These are phyloP conservation scores for Lactifluus echinatus DNA, from an alignment of 768 basidiomycete species.

Conservation along the genomic window DNA sequence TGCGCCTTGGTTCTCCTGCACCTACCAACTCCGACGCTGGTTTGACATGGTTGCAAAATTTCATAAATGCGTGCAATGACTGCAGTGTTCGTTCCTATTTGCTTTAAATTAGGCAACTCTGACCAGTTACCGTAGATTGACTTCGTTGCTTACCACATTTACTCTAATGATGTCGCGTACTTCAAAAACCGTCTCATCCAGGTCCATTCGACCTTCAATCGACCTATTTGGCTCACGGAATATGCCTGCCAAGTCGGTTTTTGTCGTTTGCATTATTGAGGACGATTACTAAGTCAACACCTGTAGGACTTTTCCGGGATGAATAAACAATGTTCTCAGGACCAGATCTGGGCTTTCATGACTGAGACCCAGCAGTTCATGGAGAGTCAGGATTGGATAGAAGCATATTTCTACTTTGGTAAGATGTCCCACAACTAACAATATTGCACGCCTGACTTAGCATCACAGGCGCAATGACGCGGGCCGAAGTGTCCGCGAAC, in stretches of 20 bases:
- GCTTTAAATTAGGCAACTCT: neutral
- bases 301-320: slow-evolving; percentile 45
- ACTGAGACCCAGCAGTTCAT: slow-evolving; percentile 28
- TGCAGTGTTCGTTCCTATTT: slow-evolving; percentile 35
- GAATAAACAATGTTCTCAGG: slow-evolving; percentile 32
- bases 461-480: slow-evolving; percentile 40
- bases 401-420: slow-evolving; percentile 55
- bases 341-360: slow-evolving; percentile 29
- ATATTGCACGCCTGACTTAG: neutral
- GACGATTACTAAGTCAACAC: neutral
- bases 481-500: slow-evolving; percentile 30
- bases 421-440: slow-evolving; percentile 21
- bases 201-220: slow-evolving; percentile 37
- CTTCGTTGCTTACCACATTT: slow-evolving; percentile 57
- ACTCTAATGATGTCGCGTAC: slow-evolving; percentile 40
- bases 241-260: slow-evolving; percentile 50
- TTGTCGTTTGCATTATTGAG: neutral
- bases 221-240: slow-evolving; percentile 56
- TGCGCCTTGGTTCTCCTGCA: too few species aligned
- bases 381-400: slow-evolving; percentile 36
- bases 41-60: slow-evolving; percentile 53
- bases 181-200: slow-evolving; percentile 45
- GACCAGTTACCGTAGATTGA: slow-evolving; percentile 37
- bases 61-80: slow-evolving; percentile 42
- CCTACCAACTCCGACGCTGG: slow-evolving; percentile 56